A percentile compares a stretch with the other conserved stretches of the same genome.
phyloP scores from a whole-genome alignment of 106 monocot genomes.

The Platanthera guangdongensis region DNA sequence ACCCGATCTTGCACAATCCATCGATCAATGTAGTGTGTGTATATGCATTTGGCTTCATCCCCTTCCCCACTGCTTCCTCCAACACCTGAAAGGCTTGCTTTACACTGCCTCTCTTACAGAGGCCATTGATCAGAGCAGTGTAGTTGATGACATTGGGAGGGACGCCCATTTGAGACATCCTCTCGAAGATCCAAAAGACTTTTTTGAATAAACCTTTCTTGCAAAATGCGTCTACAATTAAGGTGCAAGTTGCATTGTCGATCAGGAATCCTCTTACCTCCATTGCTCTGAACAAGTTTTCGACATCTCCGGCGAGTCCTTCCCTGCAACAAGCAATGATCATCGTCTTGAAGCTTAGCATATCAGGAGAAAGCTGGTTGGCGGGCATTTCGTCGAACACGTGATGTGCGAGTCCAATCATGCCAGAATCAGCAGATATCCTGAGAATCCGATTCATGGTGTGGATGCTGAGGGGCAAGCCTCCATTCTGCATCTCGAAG shows the following conservation, averaged over 20 bases:
- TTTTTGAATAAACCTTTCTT: conserved; percentile 34
- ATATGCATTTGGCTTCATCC: conserved; percentile 86
- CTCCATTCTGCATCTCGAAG: conserved; percentile 84
- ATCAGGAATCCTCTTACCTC: conserved; percentile 30
- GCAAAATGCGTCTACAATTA: conserved; percentile 57
- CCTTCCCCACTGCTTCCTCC: conserved; percentile 74
- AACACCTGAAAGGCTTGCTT: conserved; percentile 89
- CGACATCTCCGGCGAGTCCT: conserved; percentile 33
- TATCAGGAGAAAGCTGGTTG: conserved; percentile 35
- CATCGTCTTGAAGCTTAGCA: conserved; percentile 49
- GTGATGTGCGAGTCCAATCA: conserved; percentile 26
- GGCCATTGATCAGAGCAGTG: conserved; percentile 66
- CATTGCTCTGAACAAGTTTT: conserved; percentile 49
- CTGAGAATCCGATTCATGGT: conserved; percentile 60
- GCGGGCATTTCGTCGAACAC: conserved; percentile 71
- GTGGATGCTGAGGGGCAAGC: conserved; percentile 53
- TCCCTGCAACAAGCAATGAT: conserved; percentile 42
- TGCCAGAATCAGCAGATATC: conserved; percentile 34
- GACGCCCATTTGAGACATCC: conserved; percentile 47
- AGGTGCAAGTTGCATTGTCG: conserved; percentile 71
- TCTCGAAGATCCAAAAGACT: conserved; percentile 44
- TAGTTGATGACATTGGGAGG: conserved; percentile 89
- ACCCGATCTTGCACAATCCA: conserved; percentile 91
- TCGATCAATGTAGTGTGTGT: conserved; percentile 78
- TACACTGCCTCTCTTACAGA: conserved; percentile 79